phyloP scores from a whole-genome alignment of 2,329 filamentous ascomycete species.

The Sporothrix inflata region DNA sequence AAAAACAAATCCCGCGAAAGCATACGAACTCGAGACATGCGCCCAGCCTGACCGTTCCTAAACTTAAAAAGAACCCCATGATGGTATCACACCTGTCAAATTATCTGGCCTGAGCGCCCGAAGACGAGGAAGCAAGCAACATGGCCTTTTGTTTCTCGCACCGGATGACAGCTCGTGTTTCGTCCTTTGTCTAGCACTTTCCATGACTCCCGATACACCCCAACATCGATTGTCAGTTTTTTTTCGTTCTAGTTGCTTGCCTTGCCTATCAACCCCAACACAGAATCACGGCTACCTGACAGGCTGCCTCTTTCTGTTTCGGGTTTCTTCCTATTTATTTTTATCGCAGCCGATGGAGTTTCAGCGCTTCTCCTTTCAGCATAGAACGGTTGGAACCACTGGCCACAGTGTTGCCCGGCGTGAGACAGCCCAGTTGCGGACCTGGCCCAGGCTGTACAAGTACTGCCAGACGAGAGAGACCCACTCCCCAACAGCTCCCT shows the following conservation, averaged over 20 bases:
- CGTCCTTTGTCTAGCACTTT: neutral
- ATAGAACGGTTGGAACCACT: neutral
- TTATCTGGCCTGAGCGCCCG: neutral
- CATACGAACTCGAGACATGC: neutral
- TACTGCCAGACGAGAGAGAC: neutral
- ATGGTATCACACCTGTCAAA: neutral
- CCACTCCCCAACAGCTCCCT: constrained; percentile 25
- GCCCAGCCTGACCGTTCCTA: neutral
- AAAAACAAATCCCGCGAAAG: neutral
- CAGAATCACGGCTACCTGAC: neutral
- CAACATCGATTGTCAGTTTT: neutral
- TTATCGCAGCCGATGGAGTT: neutral
- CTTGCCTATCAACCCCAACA: constrained; percentile 6
- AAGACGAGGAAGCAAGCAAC: neutral
- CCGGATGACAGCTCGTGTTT: constrained; percentile 10
- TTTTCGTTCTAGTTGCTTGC: neutral
- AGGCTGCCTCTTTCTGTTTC: constrained; percentile 16
- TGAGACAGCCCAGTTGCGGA: constrained; percentile 14
- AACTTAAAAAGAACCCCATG: neutral
- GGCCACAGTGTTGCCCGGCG: neutral
- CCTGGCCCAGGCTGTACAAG: constrained; percentile 12
- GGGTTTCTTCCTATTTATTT: neutral
- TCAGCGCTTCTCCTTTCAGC: neutral
- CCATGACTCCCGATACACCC: neutral
- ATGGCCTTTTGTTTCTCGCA: neutral